Evolutionary conservation across 176 grass and related monocot genomes (phyloP), one percentile per base, ranked within the genome.

Genomic region (Cenchrus americanus): DNA sequence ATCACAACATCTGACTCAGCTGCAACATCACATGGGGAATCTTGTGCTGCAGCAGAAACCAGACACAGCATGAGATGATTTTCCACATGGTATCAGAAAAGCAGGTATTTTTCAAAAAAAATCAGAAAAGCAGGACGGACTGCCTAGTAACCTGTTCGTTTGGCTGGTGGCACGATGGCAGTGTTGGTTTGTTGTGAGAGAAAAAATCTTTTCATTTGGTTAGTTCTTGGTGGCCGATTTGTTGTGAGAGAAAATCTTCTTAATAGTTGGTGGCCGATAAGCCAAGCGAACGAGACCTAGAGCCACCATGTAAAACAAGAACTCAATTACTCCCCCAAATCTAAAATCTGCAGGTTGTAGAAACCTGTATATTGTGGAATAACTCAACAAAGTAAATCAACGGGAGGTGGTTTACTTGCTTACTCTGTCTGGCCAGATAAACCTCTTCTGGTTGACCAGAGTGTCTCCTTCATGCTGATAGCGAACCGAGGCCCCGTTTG

Each of bases 331-430:
- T 83, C 8, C 48, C 67, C 59, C 76, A 23, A 30, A 62, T 80
- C 61, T 68, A 69, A 70, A 84, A 77, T 40, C n/a, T 69, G 43
- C 44, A 40, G 30, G 59, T 62, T 34, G 70, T 62, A 68, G 32
- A 68, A 84, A 79, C 81, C 14, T 75, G 69, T 69, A 50, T 19
- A 80, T 70, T 46, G 71, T 60, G 47, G 17, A 47, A 70, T 63
- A 69, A 60, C 14, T 26, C 5, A 11, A 58, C 43, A 81, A 85
- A 71, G 54, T 57, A 64, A 76, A 69, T 86, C 48, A 82, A 64
- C 2, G 22, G 66, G 79, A 66, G 49, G 79, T 66, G 5, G 60
- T 40, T 14, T 52, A 55, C 47, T 81, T 81, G 71, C 87, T 89
- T 58, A n/a, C 18, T 47, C 34, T 47, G 46, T 43, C 13, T 34